Conservation (phyloP, 2,329 filamentous ascomycete species). For the Scytalidium sp. region DNA sequence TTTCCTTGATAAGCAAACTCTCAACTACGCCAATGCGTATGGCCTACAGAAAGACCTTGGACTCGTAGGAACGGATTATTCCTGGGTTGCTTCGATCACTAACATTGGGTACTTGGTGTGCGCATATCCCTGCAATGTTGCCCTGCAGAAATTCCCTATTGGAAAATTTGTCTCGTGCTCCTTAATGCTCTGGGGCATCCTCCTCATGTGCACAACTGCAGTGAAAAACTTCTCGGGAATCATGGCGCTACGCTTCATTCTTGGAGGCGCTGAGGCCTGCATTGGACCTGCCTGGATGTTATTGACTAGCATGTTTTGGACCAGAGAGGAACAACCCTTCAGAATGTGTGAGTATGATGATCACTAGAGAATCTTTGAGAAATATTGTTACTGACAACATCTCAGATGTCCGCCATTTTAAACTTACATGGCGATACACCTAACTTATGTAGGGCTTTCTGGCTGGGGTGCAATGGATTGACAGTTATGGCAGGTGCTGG, state of each 20-base stretch:
- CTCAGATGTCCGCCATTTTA: no score
- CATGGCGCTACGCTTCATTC: conserved; percentile 20
- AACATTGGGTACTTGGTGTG: conserved; percentile 27
- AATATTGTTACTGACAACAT: no score
- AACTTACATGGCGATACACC: background rate
- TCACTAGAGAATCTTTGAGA: no score
- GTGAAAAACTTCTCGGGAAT: conserved; percentile 15
- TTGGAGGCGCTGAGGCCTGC: conserved; percentile 19
- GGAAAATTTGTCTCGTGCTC: conserved; percentile 25
- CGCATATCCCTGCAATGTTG: conserved; percentile 23
- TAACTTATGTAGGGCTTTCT: background rate
- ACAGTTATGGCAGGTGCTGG: background rate
- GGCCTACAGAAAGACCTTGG: conserved; percentile 37
- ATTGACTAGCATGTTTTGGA: conserved; percentile 31
- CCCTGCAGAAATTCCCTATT: conserved; percentile 29
- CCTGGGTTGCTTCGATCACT: conserved; percentile 39
- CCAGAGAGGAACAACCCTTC: conserved; percentile 30
- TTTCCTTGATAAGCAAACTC: conserved; percentile 31
- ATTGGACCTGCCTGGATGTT: conserved; percentile 28
- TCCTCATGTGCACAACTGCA: conserved; percentile 8
- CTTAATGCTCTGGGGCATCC: conserved; percentile 6
- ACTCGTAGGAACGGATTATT: conserved; percentile 38
- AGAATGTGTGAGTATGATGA: conserved; percentile 42
- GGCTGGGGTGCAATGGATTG: conserved; percentile 1
- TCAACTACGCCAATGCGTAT: conserved; percentile 39